Conservation (phyloP, 2,329 filamentous ascomycete genomes). For the Nigrospora sphaerica region DNA sequence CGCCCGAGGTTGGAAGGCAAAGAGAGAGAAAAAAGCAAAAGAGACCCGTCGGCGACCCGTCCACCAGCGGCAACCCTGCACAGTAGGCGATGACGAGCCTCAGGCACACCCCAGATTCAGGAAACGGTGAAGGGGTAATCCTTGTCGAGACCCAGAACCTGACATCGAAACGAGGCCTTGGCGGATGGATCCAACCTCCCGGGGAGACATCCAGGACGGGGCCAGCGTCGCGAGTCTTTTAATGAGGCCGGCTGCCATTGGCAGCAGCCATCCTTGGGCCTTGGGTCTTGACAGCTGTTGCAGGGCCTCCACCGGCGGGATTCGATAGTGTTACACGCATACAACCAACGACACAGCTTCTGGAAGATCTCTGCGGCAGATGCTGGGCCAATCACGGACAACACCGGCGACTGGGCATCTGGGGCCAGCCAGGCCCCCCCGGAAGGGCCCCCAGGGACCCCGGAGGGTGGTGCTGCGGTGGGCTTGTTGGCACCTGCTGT, state of each 20-base stretch:
- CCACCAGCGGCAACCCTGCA: neutral
- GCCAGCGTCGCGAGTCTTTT: neutral
- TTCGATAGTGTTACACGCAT: too few relatives aligned
- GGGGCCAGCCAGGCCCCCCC: too few relatives aligned
- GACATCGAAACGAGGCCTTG: slow-evolving; percentile 1
- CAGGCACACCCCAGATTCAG: slow-evolving; percentile 2
- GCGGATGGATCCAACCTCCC: neutral
- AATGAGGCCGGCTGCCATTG: neutral
- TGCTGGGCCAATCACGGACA: slow-evolving; percentile 1
- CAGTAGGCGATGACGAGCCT: slow-evolving; percentile 1
- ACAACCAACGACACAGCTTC: neutral
- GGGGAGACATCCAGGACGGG: slow-evolving; percentile 1
- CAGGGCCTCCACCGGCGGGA: too few relatives aligned
- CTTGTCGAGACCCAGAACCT: neutral
- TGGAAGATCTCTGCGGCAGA: slow-evolving; percentile 3
- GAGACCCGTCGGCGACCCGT: too few relatives aligned
- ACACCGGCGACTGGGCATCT: neutral
- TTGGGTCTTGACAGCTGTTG: too few relatives aligned
- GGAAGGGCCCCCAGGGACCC: too few relatives aligned
- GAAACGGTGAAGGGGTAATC: neutral
- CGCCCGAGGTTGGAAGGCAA: too few relatives aligned
- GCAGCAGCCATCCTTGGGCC: too few relatives aligned
- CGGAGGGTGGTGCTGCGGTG: too few relatives aligned
- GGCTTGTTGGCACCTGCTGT: too few relatives aligned
- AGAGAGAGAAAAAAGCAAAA: too few relatives aligned